Evolutionary conservation across 306 rosid species (phyloP), one percentile per base, ranked within the genome.

Genomic region (Cicer bijugum): DNA sequence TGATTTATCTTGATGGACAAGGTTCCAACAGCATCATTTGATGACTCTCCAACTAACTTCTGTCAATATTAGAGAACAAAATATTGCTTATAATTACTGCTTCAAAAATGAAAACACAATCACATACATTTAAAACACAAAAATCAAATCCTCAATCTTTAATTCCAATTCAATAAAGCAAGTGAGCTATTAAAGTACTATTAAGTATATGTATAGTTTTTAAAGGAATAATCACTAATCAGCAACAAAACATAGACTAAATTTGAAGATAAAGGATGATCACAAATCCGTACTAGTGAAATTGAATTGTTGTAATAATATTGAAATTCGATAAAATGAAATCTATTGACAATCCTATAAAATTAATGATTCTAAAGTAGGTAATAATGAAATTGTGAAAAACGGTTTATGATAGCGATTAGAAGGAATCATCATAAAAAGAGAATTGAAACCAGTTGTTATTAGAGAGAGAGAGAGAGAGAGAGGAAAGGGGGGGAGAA

Each of bases 1-100:
- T 86, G 88, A 80, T 87, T 82, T 79, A 94, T 87, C 87, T 87
- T 89, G 78, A 50, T n/a, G 33, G 77, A 58, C 89, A 91, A 87
- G 77, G 72, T 62, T 72, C 75, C 90, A 63, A 70, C 40, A 61
- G 11, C 84, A 78, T 82, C 87, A 43, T 81, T 79, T 20, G 71
- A 62, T 20, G 84, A 70, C 11, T 87, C 91, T 70, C 86, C 90
- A 43, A 52, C 56, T 40, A 69, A 78, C 72, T 77, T 78, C 88
- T 81, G 88, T 55, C 46, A 73, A 79, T 52, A 76, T 52, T 9
- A 79, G 28, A 57, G 1, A 75, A 50, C 45, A 69, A 38, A 47
- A 51, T 1, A 43, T 17, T 5, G 15, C 60, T 28, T 28, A 28
- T 28, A 53, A 55, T 12, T n/a, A 61, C 66, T 19, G 33, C 33